A percentile compares a stretch with the other conserved stretches of the same genome.
Evolutionary conservation across 2,329 filamentous ascomycete genomes (phyloP).

Genomic region (Lojkania enalia): DNA sequence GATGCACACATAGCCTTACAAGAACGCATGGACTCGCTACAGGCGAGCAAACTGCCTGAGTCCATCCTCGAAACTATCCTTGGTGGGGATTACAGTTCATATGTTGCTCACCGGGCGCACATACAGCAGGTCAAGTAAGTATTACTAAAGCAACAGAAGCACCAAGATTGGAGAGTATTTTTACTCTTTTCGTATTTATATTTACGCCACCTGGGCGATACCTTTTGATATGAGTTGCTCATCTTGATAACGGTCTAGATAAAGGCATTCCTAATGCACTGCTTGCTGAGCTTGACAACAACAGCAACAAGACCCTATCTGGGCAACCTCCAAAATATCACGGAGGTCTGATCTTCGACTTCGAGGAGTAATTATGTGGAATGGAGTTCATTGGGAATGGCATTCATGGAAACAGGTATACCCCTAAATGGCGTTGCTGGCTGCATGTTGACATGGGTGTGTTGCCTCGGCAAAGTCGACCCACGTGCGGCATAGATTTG

Average conservation of each 20-base stretch:
- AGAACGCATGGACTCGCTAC: constrained; percentile 55
- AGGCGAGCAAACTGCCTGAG: constrained; percentile 44
- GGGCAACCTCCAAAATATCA: background rate
- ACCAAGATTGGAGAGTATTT: background rate
- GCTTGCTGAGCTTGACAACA: background rate
- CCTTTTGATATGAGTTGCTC: background rate
- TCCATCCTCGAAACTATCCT: constrained; percentile 71
- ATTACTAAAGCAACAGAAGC: constrained; percentile 11
- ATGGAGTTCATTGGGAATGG: constrained; percentile 1
- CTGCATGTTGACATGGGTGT: constrained; percentile 1
- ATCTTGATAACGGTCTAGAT: background rate
- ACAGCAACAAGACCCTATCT: background rate
- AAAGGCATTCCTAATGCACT: background rate
- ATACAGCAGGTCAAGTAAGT: constrained; percentile 48
- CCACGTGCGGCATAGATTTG: too few relatives aligned
- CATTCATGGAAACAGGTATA: constrained; percentile 13
- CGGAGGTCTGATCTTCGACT: too few relatives aligned
- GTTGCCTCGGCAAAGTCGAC: constrained; percentile 10
- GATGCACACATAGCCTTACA: constrained; percentile 47
- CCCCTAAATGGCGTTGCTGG: constrained; percentile 14
- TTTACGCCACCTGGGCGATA: constrained; percentile 9
- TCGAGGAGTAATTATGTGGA: background rate
- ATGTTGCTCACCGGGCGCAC: constrained; percentile 68
- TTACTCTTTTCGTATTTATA: background rate
- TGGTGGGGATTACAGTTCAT: constrained; percentile 77